Evolutionary conservation across 768 basidiomycete species (phyloP).

Genomic region (Naematelia aurantialba): DNA sequence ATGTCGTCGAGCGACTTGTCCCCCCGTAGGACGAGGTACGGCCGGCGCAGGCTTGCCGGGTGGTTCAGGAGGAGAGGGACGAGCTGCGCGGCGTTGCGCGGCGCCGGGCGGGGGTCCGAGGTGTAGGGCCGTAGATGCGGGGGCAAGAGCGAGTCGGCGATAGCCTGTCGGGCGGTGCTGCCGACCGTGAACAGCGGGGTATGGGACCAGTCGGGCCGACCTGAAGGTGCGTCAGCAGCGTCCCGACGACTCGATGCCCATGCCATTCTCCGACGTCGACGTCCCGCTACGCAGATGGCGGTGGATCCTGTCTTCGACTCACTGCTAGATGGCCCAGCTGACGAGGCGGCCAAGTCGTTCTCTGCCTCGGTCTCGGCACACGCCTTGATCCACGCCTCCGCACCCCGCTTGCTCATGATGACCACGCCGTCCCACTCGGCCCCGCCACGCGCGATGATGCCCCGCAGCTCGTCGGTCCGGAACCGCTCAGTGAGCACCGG

Average conservation of each 20-base stretch:
- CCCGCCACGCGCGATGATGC: background rate
- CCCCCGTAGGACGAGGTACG: constrained; percentile 17
- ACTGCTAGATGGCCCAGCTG: background rate
- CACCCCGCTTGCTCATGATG: constrained; percentile 9
- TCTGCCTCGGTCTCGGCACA: background rate
- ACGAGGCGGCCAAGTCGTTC: too few species aligned
- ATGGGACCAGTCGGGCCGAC: constrained; percentile 1
- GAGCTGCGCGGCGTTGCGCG: constrained; percentile 4
- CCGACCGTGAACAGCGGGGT: constrained; percentile 15
- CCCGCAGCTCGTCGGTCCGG: constrained; percentile 5
- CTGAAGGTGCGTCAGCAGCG: too few species aligned
- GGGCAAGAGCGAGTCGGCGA: background rate
- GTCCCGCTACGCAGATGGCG: too few species aligned
- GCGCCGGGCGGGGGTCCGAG: background rate
- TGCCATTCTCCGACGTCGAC: too few species aligned
- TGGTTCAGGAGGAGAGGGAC: background rate
- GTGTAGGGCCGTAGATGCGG: background rate
- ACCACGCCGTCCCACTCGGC: constrained; percentile 13
- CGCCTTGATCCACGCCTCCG: constrained; percentile 15
- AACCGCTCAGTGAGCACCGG: constrained; percentile 9
- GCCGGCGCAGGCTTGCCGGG: background rate
- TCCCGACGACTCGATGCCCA: too few species aligned
- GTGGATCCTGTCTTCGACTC: background rate
- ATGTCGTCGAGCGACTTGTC: constrained; percentile 19
- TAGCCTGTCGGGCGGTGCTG: background rate